Evolutionary conservation across 2,329 filamentous ascomycete species (phyloP).

Genomic region (Ophiosphaerella herpotricha): DNA sequence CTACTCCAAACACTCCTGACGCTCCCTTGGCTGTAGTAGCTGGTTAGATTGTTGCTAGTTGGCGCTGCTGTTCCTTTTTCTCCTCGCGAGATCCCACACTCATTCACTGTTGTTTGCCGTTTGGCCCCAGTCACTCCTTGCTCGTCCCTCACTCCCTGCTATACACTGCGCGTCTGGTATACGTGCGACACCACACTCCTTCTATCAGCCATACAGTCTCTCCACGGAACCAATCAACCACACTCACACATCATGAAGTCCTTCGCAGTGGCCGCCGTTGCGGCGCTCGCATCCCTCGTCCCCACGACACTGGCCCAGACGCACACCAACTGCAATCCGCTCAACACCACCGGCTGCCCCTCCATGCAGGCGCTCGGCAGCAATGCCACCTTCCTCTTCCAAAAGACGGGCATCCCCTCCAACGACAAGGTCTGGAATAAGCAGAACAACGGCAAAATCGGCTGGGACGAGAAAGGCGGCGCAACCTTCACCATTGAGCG

Average conservation of each 20-base stretch:
- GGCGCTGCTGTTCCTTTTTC: constrained; percentile 23
- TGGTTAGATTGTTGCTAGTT: neutral
- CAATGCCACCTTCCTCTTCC: constrained; percentile 56
- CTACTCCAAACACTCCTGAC: constrained; percentile 32
- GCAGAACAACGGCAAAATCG: constrained; percentile 67
- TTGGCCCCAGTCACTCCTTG: constrained; percentile 29
- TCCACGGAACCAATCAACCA: constrained; percentile 5
- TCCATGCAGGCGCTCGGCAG: constrained; percentile 72
- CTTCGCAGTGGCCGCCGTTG: constrained; percentile 41
- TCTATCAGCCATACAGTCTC: constrained; percentile 13
- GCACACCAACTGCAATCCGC: constrained; percentile 76
- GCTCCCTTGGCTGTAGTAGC: constrained; percentile 18
- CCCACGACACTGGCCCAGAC: constrained; percentile 71
- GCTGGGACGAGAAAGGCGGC: constrained; percentile 64
- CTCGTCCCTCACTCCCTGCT: constrained; percentile 1
- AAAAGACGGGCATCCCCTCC: constrained; percentile 54
- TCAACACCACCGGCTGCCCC: constrained; percentile 69
- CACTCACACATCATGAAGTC: constrained; percentile 32
- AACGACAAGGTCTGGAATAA: constrained; percentile 61
- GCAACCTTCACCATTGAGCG: constrained; percentile 73
- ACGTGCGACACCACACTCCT: constrained; percentile 41
- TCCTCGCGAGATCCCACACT: constrained; percentile 32
- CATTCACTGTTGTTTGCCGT: constrained; percentile 23
- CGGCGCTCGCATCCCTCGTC: constrained; percentile 41
- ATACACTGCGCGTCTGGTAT: constrained; percentile 39